Conservation (phyloP, 2,329 filamentous ascomycete genomes). For the Monilinia aucupariae region DNA sequence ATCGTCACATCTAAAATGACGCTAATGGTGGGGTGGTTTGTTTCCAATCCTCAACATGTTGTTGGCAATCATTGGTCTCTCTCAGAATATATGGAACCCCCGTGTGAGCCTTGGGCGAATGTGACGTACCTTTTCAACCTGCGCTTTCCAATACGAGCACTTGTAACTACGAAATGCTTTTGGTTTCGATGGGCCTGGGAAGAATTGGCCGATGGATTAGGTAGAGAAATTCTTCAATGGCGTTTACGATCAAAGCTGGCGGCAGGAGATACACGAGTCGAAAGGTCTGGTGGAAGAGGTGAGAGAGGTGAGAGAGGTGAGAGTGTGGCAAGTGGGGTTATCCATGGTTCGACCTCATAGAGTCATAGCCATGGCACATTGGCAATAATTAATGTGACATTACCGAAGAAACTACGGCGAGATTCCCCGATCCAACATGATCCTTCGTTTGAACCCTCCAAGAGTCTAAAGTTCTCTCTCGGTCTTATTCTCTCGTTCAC, state of each 20-base stretch:
- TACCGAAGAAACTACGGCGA: slow-evolving; percentile 16
- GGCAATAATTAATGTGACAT: neutral
- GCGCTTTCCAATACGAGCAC: neutral
- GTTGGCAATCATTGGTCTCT: slow-evolving; percentile 9
- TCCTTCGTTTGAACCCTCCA: neutral
- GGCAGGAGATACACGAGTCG: neutral
- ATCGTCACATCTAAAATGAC: slow-evolving; percentile 17
- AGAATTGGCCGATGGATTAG: too few species aligned
- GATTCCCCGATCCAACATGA: slow-evolving; percentile 7
- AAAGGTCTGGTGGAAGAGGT: neutral
- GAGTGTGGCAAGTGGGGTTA: slow-evolving; percentile 10
- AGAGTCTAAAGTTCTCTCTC: neutral
- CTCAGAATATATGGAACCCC: slow-evolving; percentile 10
- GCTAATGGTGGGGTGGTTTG: slow-evolving; percentile 24
- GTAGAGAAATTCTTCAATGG: too few species aligned
- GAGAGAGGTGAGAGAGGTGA: too few species aligned
- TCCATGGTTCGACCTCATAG: neutral
- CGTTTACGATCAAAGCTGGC: neutral
- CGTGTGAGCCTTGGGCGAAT: neutral
- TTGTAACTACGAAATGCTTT: neutral
- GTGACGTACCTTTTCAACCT: neutral
- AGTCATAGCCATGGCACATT: slow-evolving; percentile 7
- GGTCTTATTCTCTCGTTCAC: slow-evolving; percentile 8
- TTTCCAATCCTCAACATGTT: slow-evolving; percentile 15
- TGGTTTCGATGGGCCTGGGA: neutral